Percentiles rank a stretch among this genome's conserved stretches.
Evolutionary conservation across 2,329 filamentous ascomycete species (phyloP).

Genomic region (Colletotrichum musicola): DNA sequence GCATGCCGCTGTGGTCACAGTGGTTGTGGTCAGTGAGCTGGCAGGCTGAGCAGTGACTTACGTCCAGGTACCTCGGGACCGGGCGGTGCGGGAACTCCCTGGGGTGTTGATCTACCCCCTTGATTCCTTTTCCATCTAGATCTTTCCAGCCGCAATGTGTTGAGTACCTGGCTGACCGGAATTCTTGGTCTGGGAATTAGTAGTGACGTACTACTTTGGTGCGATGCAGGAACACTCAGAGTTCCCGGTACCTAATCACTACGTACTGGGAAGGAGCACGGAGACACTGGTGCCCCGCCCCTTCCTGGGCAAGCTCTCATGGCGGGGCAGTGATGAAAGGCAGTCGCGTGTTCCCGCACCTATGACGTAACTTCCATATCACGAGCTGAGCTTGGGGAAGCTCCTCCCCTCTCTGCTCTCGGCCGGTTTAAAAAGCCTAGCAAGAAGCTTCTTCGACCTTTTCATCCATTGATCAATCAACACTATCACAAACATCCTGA

Average conservation of each 20-base stretch:
- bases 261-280: constrained; percentile 33
- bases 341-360: constrained; percentile 39
- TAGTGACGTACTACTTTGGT: constrained; percentile 37
- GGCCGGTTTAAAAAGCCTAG: constrained; percentile 24
- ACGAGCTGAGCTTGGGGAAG: constrained; percentile 37
- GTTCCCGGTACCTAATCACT: constrained; percentile 32
- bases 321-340: constrained; percentile 39
- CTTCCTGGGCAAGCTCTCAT: constrained; percentile 35
- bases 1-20: constrained; percentile 11
- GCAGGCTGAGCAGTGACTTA: background rate
- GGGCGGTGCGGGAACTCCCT: background rate
- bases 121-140: constrained; percentile 28
- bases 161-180: constrained; percentile 31
- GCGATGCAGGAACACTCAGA: constrained; percentile 38
- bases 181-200: constrained; percentile 30
- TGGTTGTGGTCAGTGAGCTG: constrained; percentile 5
- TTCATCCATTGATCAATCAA: constrained; percentile 21
- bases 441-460: background rate
- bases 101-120: background rate
- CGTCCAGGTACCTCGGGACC: constrained; percentile 15
- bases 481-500: constrained; percentile 22
- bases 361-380: constrained; percentile 40
- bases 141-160: constrained; percentile 36
- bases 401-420: constrained; percentile 27
- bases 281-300: constrained; percentile 35